Percentiles rank a stretch among this genome's conserved stretches.
Evolutionary conservation across 257 asterid species (phyloP).

Genomic region (Paraleonurus japonicus): DNA sequence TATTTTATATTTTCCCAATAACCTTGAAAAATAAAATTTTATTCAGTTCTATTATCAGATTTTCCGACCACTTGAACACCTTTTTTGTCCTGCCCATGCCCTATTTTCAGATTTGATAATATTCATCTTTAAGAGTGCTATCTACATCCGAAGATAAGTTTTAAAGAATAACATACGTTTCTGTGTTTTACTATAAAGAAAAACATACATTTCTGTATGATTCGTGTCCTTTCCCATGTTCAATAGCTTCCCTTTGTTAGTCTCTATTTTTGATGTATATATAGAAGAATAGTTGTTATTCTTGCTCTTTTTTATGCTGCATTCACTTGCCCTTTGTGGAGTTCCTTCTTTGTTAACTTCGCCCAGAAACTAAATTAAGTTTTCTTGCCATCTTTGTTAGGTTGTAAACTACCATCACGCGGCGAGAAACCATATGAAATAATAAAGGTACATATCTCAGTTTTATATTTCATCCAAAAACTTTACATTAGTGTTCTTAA

Average conservation of each 20-base stretch:
- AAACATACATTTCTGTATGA: background rate
- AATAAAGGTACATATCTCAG: constrained; percentile 2
- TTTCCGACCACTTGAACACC: background rate
- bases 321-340: background rate
- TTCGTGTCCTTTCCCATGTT: background rate
- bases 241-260: background rate
- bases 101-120: background rate
- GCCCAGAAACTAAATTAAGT: background rate
- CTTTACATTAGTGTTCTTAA: background rate
- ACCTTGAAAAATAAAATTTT: background rate
- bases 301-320: background rate
- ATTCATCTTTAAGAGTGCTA: too few species aligned
- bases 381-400: background rate
- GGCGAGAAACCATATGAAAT: background rate
- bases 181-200: background rate
- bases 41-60: background rate
- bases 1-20: background rate
- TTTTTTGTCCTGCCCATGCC: background rate
- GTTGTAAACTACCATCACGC: background rate
- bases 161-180: background rate
- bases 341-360: background rate
- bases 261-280: background rate
- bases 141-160: background rate
- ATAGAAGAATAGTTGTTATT: background rate
- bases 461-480: background rate